Evolutionary conservation across 2,329 filamentous ascomycete genomes (phyloP), one percentile per base, ranked within the genome.

Genomic region (Talaromyces funiculosus): DNA sequence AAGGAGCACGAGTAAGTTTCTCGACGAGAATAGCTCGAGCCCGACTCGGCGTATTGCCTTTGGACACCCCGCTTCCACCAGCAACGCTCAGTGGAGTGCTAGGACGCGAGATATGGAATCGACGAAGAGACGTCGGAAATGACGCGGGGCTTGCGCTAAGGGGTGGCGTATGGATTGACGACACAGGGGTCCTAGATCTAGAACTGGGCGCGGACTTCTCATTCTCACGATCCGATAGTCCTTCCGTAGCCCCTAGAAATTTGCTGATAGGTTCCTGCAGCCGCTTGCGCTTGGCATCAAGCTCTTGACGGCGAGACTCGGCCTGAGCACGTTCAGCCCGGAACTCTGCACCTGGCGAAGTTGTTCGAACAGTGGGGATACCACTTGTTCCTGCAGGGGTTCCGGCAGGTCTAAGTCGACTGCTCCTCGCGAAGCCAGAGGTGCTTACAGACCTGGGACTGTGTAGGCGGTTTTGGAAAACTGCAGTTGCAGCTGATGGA

Each of bases 301-400:
- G 67, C 1, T 65, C 62, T 22, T 73, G 68, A 60, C 66, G 72
- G 31, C 67, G 65, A 14, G 62, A 68, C 22, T 67, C 67, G 10
- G 69, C 68, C 7, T 68, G 45, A 10, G 68, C 68, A 57, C 69
- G 68, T 35, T 70, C 69, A 56, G 76, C 73, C 49, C 71, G 69
- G 37, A 77, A 66, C 60, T 77, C 75, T 6, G 75, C 75, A 5
- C 75, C 75, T 2, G 76, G 77, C 4, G 74, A 74, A 3, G 76
- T 78, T 40, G 75, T 69, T 49, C 76, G 70, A 16, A 79, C 73
- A 53, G 69, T 42, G 8, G 77, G 77, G n/a, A 78, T 54, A 29
- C 57, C 61, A 31, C 35, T 47, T 22, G 68, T 69, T 22, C 57
- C 67, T 10, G 62, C 63, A 16, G 64, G 22, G 26, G 24, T 38